Conservation (phyloP, 768 basidiomycete species). For the Suillus tomentosus region DNA sequence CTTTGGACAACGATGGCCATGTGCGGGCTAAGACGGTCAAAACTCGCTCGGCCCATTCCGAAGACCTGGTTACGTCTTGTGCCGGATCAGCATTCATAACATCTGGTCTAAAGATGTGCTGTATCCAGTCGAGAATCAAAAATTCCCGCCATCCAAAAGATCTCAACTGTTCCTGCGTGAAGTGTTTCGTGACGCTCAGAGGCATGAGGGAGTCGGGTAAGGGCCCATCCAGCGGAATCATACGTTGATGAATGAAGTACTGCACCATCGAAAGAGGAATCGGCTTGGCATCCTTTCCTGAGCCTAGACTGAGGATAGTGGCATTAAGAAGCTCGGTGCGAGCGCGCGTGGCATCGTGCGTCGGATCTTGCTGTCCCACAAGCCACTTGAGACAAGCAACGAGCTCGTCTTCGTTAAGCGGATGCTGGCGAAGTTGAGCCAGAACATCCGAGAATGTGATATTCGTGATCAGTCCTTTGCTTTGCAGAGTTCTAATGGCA, state of each 20-base stretch:
- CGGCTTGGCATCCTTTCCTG: constrained; percentile 50
- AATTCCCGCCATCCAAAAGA: constrained; percentile 84
- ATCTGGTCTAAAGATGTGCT: constrained; percentile 54
- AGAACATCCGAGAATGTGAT: constrained; percentile 86
- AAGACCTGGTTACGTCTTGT: constrained; percentile 64
- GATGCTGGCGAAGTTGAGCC: constrained; percentile 67
- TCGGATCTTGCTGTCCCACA: constrained; percentile 39
- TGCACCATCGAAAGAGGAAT: constrained; percentile 70
- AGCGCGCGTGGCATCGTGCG: constrained; percentile 42
- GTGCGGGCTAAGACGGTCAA: constrained; percentile 63
- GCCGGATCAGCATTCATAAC: constrained; percentile 45
- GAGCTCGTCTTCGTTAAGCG: constrained; percentile 73
- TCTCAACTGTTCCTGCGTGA: constrained; percentile 52
- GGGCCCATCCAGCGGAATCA: constrained; percentile 76
- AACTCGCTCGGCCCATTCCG: constrained; percentile 81
- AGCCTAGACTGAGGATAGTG: constrained; percentile 56
- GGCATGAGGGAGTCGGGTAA: constrained; percentile 78
- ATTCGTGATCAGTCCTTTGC: constrained; percentile 64
- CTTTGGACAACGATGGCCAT: constrained; percentile 65
- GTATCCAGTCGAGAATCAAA: constrained; percentile 73
- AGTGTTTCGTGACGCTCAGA: constrained; percentile 58
- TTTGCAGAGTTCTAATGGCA: constrained; percentile 64
- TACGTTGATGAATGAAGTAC: constrained; percentile 69
- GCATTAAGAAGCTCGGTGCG: constrained; percentile 70
- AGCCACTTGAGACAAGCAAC: constrained; percentile 87